Conservation (phyloP, 2,329 filamentous ascomycete species). For the Fusarium sp. region DNA sequence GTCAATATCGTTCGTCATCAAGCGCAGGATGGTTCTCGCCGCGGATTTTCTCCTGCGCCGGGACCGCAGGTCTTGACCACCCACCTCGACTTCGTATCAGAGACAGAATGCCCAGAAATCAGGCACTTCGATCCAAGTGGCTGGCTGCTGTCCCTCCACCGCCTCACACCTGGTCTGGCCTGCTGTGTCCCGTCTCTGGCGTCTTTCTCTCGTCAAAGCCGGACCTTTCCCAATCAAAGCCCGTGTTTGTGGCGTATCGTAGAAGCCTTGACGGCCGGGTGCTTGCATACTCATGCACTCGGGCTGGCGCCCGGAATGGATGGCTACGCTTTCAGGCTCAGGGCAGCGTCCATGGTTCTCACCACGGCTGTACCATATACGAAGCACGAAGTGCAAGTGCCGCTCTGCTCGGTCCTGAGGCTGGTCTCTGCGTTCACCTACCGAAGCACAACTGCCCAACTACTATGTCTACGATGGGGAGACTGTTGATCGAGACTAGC, state of each 20-base stretch:
- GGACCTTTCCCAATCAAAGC: constrained; percentile 51
- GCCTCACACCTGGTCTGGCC: constrained; percentile 34
- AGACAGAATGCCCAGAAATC: constrained; percentile 26
- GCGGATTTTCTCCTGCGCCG: constrained; percentile 5
- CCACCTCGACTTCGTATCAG: constrained; percentile 35
- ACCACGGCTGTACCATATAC: constrained; percentile 17
- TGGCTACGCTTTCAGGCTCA: constrained; percentile 35
- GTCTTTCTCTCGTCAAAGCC: constrained; percentile 40
- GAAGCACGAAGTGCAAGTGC: constrained; percentile 30
- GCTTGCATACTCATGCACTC: constrained; percentile 57
- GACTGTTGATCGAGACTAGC: constrained; percentile 23
- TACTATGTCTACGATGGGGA: constrained; percentile 12
- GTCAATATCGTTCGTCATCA: constrained; percentile 14
- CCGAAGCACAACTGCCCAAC: constrained; percentile 7
- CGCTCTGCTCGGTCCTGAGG: constrained; percentile 19
- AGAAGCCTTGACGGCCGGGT: constrained; percentile 57
- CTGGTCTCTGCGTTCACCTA: constrained; percentile 24
- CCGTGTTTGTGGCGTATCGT: constrained; percentile 58
- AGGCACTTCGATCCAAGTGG: constrained; percentile 37
- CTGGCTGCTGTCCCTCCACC: constrained; percentile 26
- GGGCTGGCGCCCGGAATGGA: constrained; percentile 29
- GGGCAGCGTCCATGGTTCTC: constrained; percentile 29
- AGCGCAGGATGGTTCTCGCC: constrained; percentile 17
- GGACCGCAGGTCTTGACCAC: constrained; percentile 10
- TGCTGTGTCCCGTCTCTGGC: constrained; percentile 45